Conservation (phyloP, 2,329 filamentous ascomycete species). For the Aurifilum marmelostoma region DNA sequence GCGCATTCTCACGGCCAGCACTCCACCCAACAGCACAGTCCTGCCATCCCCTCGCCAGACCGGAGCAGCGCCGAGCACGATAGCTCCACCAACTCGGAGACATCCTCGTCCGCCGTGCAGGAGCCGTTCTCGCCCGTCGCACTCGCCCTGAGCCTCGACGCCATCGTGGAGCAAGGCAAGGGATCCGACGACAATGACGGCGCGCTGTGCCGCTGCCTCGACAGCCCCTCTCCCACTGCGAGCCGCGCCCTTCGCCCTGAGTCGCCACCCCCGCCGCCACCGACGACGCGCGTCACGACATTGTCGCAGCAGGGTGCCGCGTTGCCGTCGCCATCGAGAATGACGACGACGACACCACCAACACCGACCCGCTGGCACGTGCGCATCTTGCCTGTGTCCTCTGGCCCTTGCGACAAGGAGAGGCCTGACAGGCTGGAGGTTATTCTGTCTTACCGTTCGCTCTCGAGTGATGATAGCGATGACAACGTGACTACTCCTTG, state of each 20-base stretch:
- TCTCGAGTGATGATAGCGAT: neutral
- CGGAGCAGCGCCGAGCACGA: neutral
- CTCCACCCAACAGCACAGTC: neutral
- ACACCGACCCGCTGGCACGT: conserved; percentile 11
- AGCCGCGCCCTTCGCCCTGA: neutral
- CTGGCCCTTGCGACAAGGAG: too few relatives aligned
- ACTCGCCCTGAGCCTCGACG: conserved; percentile 25
- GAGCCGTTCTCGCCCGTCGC: conserved; percentile 24
- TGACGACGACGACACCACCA: neutral
- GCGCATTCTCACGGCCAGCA: neutral
- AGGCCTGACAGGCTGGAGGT: conserved; percentile 14
- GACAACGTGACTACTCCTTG: neutral
- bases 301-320: neutral
- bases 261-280: neutral
- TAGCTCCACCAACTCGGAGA: neutral
- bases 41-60: neutral
- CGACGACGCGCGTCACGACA: neutral
- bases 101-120: conserved; percentile 19
- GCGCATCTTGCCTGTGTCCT: conserved; percentile 16
- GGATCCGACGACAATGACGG: conserved; percentile 1
- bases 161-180: conserved; percentile 16
- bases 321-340: neutral
- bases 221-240: conserved; percentile 6
- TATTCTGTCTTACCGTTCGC: conserved; percentile 11
- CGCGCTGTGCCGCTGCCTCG: conserved; percentile 14